A percentile compares a stretch with the other conserved stretches of the same genome.
Conservation (phyloP, 2,329 filamentous ascomycete genomes). For the Fusarium sp. region DNA sequence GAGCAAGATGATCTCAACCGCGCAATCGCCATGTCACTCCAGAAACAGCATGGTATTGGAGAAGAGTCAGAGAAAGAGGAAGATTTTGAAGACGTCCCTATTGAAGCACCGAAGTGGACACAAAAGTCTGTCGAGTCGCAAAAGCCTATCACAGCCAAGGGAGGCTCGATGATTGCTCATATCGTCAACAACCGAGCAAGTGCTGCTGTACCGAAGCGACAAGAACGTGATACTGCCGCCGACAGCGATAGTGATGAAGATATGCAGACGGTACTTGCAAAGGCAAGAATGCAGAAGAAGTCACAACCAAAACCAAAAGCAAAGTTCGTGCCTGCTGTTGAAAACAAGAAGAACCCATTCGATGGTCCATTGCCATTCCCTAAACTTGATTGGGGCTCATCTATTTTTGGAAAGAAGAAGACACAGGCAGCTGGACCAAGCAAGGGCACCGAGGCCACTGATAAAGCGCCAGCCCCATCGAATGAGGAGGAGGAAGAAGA, state of each 20-base stretch:
- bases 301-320: slow-evolving; percentile 55
- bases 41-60: slow-evolving; percentile 65
- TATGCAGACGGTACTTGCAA: slow-evolving; percentile 78
- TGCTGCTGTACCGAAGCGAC: slow-evolving; percentile 64
- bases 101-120: slow-evolving; percentile 62
- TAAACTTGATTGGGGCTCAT: slow-evolving; percentile 77
- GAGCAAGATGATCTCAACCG: slow-evolving; percentile 74
- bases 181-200: slow-evolving; percentile 79
- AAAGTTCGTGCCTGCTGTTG: slow-evolving; percentile 52
- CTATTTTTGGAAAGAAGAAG: slow-evolving; percentile 62
- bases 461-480: slow-evolving; percentile 21
- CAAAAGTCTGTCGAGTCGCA: slow-evolving; percentile 63
- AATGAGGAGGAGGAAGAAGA: slow-evolving; percentile 56
- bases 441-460: slow-evolving; percentile 29
- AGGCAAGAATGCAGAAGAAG: slow-evolving; percentile 71
- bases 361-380: slow-evolving; percentile 91
- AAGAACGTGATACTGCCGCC: slow-evolving; percentile 19
- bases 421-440: slow-evolving; percentile 29
- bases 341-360: slow-evolving; percentile 72
- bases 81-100: slow-evolving; percentile 63
- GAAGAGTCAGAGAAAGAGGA: slow-evolving; percentile 55
- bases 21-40: slow-evolving; percentile 87
- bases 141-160: slow-evolving; percentile 63
- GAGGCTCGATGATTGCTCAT: slow-evolving; percentile 74
- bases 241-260: slow-evolving; percentile 84